Evolutionary conservation across 345 rosid species (phyloP), one percentile per base, ranked within the genome.

Genomic region (Heritiera littoralis): DNA sequence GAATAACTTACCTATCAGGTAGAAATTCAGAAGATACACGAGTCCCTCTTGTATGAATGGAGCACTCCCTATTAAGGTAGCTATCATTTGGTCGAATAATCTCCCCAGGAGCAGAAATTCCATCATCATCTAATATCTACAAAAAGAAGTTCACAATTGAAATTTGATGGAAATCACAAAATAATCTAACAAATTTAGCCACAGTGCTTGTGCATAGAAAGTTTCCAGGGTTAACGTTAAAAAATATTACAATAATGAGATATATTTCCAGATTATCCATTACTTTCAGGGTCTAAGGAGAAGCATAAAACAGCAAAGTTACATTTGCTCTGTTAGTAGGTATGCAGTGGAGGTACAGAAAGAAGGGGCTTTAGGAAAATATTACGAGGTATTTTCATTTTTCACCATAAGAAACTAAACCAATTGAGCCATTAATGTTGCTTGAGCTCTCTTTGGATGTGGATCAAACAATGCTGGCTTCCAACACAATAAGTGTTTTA

Each of bases 81-180:
- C 90, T 58, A 83, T 95, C 97, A 80, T 82, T 82, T 10, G 88
- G 82, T 77, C 92, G 87, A 74, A 95, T 92, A 79, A 91, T 90
- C 89, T 95, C 95, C 55, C 98, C 99, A 35, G 99, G 99, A 72
- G 97, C 56, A n/a, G n/a, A 98, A 20, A 95, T 75, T 77, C 98
- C 98, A 75, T 95, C 98, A 72, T 90, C 84, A 80, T 93, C 98
- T 82, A 93, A 83, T 75, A 88, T 86, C 99, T 95, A 81, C 41
- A 82, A 38, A 54, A 75, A 49, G 32, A 38, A 73, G 58, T 41
- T 61, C 54, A 59, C 23, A 60, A 45, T 30, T 75, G 5, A 60
- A 55, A 61, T 14, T 60, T 20, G 9, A 60, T 61, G 69, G 41
- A 75, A 23, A 60, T 75, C 41, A 43, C 20, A 17, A 32, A 51